Percentiles rank a stretch among this genome's conserved stretches.
phyloP scores from a whole-genome alignment of 1,284 basidiomycete genomes.

The Mycosarcoma maydis region DNA sequence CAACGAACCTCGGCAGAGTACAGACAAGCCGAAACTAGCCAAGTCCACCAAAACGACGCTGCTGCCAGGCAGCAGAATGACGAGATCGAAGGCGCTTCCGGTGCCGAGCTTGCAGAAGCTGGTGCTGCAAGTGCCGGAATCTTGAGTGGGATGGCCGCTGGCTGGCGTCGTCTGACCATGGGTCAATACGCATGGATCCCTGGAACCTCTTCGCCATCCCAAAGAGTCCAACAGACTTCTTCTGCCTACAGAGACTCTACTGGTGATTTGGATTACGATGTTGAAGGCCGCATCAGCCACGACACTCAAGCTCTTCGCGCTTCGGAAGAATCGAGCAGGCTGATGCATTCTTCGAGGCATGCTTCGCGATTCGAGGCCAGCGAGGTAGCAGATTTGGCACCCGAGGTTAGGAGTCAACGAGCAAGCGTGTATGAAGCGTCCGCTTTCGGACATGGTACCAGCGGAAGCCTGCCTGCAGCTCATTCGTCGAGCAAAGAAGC shows the following conservation, averaged over 20 bases:
- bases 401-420: constrained; percentile 41
- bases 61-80: not conserved
- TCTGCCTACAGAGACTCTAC: constrained; percentile 19
- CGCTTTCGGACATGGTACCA: constrained; percentile 29
- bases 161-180: constrained; percentile 53
- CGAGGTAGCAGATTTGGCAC: constrained; percentile 28
- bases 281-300: constrained; percentile 18
- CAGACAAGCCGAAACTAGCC: constrained; percentile 1
- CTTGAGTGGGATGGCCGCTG: constrained; percentile 46
- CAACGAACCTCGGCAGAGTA: constrained; percentile 11
- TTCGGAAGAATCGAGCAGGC: constrained; percentile 32
- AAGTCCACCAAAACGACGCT: constrained; percentile 3
- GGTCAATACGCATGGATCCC: constrained; percentile 46
- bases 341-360: constrained; percentile 10
- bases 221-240: not conserved
- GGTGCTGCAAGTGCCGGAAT: constrained; percentile 38
- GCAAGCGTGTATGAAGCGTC: constrained; percentile 45
- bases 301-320: constrained; percentile 6
- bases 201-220: constrained; percentile 6
- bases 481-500: constrained; percentile 30
- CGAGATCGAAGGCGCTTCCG: not conserved
- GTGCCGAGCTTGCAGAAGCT: constrained; percentile 8
- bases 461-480: constrained; percentile 21
- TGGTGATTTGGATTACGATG: constrained; percentile 24
- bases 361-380: constrained; percentile 19